Percentiles rank a stretch among this genome's conserved stretches.
phyloP scores from a whole-genome alignment of 2,329 filamentous ascomycete genomes.

The Beauveria sp. region DNA sequence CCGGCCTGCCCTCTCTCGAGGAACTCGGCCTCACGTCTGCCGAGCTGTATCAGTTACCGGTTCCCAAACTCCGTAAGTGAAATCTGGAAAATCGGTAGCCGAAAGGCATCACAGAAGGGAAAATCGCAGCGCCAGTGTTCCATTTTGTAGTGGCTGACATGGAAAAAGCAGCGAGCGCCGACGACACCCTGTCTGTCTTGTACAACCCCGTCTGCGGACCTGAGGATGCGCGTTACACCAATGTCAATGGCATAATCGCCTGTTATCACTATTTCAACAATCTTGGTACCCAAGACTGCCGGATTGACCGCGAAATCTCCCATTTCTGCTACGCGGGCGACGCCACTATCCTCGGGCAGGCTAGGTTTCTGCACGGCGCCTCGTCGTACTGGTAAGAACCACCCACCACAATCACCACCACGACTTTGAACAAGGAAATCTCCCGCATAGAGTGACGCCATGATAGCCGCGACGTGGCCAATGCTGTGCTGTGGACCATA shows the following conservation, averaged over 20 bases:
- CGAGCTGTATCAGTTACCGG: not conserved
- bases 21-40: slow-evolving; percentile 1
- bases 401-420: too few species aligned
- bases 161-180: not conserved
- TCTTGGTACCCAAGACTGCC: not conserved
- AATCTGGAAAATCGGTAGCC: too few species aligned
- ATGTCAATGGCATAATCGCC: not conserved
- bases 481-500: not conserved
- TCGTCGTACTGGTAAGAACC: not conserved
- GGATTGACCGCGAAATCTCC: not conserved
- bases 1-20: not conserved
- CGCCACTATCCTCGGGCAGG: not conserved
- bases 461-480: not conserved
- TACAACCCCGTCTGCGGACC: not conserved
- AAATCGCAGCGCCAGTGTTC: too few species aligned
- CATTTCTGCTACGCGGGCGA: not conserved
- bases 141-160: not conserved
- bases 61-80: not conserved
- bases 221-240: not conserved
- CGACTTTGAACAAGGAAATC: too few species aligned
- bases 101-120: too few species aligned
- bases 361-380: not conserved
- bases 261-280: not conserved
- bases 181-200: not conserved
- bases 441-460: too few species aligned